Base-by-base conservation (phyloP, 73 alveolate species). In the Paramecium sexaurelia region DNA sequence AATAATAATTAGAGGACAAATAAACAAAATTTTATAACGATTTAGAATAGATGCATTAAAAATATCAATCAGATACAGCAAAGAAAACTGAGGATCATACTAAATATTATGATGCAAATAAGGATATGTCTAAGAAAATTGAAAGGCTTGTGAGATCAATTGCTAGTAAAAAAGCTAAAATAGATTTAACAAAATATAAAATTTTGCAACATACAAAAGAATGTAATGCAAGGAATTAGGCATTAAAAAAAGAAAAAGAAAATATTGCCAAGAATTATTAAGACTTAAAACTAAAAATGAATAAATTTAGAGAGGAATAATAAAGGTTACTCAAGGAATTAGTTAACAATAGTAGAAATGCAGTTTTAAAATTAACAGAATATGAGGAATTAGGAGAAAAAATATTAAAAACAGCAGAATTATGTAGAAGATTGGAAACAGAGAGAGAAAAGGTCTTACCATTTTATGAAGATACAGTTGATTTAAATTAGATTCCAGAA, bases 361-460 rank as follows among this genome's bases (percentile, higher is more conserved):
- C 99, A 92, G 96, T 95, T 92, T 95, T 97, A 57, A 97, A 96
- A 66, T 97, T 98, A 73, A 98, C 95, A 68, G 98, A 96, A 40
- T 97, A 96, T 89, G 96, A 95, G 37, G 96, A 96, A 45, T 92
- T 98, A 35, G 99, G 99, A 7, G 99, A 96, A 91, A 98, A 96
- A 89, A 97, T 98, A 32, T 92, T 98, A 26, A 98, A 98, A 92
- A 95, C 98, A 32, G 99, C 99, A 24, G 99, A 98, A 92, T 94
- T 98, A 29, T 97, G 99, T 82, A 94, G 99, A 67, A 96, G 98
- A 89, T 96, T 98, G 43, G 99, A 98, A 92, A 98, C 99, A 51
- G 99, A 98, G 75, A 97, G 95, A 92, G 99, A 98, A 95, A 98
- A 98, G 85, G 99, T 98, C 4, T 94, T 98, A 20, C 99, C 99